Evolutionary conservation across 306 rosid species (phyloP).

Genomic region (Abrus pulchellus): DNA sequence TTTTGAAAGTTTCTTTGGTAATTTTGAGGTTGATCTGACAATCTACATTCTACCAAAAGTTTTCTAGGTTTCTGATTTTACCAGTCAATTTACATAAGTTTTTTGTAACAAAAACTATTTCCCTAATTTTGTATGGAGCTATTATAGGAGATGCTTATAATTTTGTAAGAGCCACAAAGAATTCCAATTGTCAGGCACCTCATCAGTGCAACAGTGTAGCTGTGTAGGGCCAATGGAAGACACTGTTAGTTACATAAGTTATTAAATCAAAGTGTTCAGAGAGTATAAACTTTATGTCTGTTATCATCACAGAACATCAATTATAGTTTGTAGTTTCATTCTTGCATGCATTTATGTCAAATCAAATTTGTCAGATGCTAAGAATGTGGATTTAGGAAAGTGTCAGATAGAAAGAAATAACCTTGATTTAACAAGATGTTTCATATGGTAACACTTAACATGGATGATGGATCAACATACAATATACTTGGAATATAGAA

Average conservation of each 20-base stretch:
- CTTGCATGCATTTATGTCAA: not conserved
- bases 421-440: not conserved
- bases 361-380: not conserved
- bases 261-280: not conserved
- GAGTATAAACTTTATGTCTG: conserved; percentile 10
- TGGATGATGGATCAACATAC: not conserved
- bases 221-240: not conserved
- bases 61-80: not conserved
- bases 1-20: conserved; percentile 22
- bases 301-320: conserved; percentile 6
- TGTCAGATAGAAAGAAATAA: not conserved
- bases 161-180: conserved; percentile 3
- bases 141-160: conserved; percentile 1
- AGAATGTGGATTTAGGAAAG: conserved; percentile 26
- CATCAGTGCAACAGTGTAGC: not conserved
- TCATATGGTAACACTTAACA: conserved; percentile 13
- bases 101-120: conserved; percentile 7
- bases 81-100: not conserved
- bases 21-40: conserved; percentile 17
- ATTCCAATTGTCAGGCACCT: conserved; percentile 30
- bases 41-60: conserved; percentile 17
- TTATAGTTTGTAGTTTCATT: conserved; percentile 26
- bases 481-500: conserved; percentile 28
- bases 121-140: conserved; percentile 34
- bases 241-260: not conserved